phyloP scores from a whole-genome alignment of 257 asterid genomes.

The Agastache rugosa region DNA sequence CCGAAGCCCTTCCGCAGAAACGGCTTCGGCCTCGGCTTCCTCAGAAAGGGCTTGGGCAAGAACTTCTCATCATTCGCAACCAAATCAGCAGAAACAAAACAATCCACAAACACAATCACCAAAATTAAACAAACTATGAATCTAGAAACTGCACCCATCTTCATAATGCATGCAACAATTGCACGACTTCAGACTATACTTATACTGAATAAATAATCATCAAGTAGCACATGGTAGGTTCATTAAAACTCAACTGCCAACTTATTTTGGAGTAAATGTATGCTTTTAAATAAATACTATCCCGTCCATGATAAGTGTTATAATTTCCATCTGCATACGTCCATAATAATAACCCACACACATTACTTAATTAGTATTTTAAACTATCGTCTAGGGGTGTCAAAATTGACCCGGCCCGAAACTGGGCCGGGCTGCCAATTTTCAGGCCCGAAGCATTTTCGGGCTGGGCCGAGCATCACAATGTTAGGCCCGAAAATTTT shows the following conservation, averaged over 20 bases:
- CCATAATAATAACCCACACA: no score
- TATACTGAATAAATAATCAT: slow-evolving; percentile 28
- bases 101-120: slow-evolving; percentile 42
- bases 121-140: slow-evolving; percentile 26
- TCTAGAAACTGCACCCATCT: slow-evolving; percentile 38
- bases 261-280: slow-evolving; percentile 41
- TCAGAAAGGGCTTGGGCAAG: slow-evolving; percentile 29
- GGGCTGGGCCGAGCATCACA: no score
- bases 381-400: no score
- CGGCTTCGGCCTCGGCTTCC: slow-evolving; percentile 30
- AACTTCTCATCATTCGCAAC: slow-evolving; percentile 47
- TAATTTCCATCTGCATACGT: no score
- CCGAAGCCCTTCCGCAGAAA: slow-evolving; percentile 31
- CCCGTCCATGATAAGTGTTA: no score
- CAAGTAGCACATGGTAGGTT: slow-evolving; percentile 49
- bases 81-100: slow-evolving; percentile 43
- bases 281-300: no score
- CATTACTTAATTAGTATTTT: no score
- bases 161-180: slow-evolving; percentile 43
- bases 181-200: slow-evolving; percentile 13
- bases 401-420: no score
- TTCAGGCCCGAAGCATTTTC: no score
- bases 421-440: no score
- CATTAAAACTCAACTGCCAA: slow-evolving; percentile 45
- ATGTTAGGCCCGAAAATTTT: no score